These are phyloP conservation scores for Calophaca sinica DNA, from an alignment of 306 rosid species.

Conservation along the genomic window DNA sequence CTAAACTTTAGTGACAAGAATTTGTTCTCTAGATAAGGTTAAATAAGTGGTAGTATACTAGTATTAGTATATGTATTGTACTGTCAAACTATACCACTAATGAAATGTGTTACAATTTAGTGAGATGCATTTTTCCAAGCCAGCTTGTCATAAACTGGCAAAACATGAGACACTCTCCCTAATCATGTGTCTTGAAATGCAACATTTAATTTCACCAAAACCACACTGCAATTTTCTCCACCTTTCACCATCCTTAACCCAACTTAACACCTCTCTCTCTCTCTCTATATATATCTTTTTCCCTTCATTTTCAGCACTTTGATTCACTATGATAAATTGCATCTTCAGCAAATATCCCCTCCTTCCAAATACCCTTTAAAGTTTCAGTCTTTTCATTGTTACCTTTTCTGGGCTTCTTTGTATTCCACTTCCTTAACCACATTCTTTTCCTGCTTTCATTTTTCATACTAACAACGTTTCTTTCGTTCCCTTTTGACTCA, in stretches of 20 bases:
- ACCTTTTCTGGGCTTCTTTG: too few species aligned
- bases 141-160: too few species aligned
- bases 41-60: too few species aligned
- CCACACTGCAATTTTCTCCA: background rate
- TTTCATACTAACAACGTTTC: constrained; percentile 12
- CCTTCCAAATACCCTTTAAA: background rate
- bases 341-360: constrained; percentile 45
- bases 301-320: constrained; percentile 8
- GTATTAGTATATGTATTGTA: too few species aligned
- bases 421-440: background rate
- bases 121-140: too few species aligned
- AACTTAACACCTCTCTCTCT: background rate
- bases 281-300: background rate
- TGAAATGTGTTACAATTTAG: too few species aligned
- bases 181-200: background rate
- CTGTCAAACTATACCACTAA: too few species aligned
- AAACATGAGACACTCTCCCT: too few species aligned
- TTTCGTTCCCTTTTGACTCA: constrained; percentile 44
- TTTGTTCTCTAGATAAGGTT: too few species aligned
- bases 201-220: constrained; percentile 32
- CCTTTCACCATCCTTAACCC: constrained; percentile 3
- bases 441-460: background rate
- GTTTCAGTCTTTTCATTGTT: too few species aligned
- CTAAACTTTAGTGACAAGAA: too few species aligned
- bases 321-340: constrained; percentile 35